These are phyloP conservation scores for Cryptococcus sp. DNA, from an alignment of 1,284 basidiomycete species.

Conservation along the genomic window DNA sequence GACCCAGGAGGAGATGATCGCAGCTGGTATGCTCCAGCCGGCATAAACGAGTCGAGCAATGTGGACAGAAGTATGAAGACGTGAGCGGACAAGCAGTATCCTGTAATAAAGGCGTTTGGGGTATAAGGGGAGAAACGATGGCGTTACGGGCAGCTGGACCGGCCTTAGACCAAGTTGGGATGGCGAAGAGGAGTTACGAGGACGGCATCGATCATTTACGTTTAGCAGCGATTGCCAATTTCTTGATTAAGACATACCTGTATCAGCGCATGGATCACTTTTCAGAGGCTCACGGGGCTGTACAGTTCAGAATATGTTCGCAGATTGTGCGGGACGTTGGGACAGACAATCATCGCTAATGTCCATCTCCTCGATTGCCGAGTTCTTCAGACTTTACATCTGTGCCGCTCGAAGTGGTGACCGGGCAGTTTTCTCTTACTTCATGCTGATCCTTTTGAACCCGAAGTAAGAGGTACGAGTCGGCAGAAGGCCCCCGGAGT, in stretches of 20 bases:
- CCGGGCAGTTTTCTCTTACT: no score
- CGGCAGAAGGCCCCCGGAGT: no score
- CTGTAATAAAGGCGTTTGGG: background rate
- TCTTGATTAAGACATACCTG: slow-evolving; percentile 23
- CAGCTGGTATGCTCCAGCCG: slow-evolving; percentile 49
- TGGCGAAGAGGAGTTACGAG: background rate
- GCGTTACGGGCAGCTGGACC: background rate
- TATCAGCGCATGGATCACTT: slow-evolving; percentile 40
- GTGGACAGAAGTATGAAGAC: background rate
- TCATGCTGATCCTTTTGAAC: no score
- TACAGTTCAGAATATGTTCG: background rate
- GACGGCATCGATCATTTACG: slow-evolving; percentile 4
- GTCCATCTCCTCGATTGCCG: no score
- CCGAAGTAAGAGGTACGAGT: no score
- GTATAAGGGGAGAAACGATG: background rate
- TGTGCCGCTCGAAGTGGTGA: no score
- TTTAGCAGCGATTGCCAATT: background rate
- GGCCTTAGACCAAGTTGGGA: background rate
- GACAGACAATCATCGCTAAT: no score
- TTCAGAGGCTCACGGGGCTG: slow-evolving; percentile 12
- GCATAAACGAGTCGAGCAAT: slow-evolving; percentile 16
- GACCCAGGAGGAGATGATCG: slow-evolving; percentile 51
- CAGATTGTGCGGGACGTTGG: no score
- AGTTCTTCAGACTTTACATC: no score
- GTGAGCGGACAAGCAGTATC: background rate